A percentile compares a stretch with the other conserved stretches of the same genome.
phyloP scores from a whole-genome alignment of 495 filamentous ascomycete genomes.

The Trichoderma gamsii region DNA sequence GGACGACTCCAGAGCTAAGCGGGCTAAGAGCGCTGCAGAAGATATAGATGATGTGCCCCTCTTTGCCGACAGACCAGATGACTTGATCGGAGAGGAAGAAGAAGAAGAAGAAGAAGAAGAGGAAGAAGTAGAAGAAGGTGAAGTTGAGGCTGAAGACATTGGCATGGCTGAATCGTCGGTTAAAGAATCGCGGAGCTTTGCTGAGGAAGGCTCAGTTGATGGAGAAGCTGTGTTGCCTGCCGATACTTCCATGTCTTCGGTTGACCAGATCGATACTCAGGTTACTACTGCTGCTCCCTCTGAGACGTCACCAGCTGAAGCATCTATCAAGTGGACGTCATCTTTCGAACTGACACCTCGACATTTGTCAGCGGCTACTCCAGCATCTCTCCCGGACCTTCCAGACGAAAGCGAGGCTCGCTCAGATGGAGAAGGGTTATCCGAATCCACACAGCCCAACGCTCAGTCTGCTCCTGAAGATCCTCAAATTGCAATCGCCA shows the following conservation, averaged over 20 bases:
- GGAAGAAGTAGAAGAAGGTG: constrained; percentile 28
- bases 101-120: constrained; percentile 29
- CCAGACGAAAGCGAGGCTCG: constrained; percentile 31
- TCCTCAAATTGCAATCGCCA: constrained; percentile 59
- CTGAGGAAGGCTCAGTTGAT: constrained; percentile 31
- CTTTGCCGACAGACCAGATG: constrained; percentile 56
- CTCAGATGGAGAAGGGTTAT: constrained; percentile 34
- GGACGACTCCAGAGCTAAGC: constrained; percentile 63
- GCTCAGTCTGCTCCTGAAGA: constrained; percentile 57
- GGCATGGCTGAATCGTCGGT: constrained; percentile 18
- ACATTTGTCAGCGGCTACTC: not conserved
- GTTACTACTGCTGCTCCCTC: constrained; percentile 27
- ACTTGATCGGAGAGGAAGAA: constrained; percentile 33
- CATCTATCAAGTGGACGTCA: constrained; percentile 30
- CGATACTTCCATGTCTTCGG: constrained; percentile 41
- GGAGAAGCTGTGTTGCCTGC: constrained; percentile 37
- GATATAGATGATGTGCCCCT: constrained; percentile 62
- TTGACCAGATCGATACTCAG: constrained; percentile 43
- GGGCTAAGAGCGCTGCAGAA: constrained; percentile 52
- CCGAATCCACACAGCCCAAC: constrained; percentile 42
- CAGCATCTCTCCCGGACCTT: constrained; percentile 31
- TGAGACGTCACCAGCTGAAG: constrained; percentile 35
- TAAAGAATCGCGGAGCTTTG: constrained; percentile 19
- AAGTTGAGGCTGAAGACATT: constrained; percentile 30
- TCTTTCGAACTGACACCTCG: constrained; percentile 30